These are phyloP conservation scores for Neckera pumila DNA, from an alignment of 225 moss, liverwort and hornwort genomes.

Conservation along the genomic window DNA sequence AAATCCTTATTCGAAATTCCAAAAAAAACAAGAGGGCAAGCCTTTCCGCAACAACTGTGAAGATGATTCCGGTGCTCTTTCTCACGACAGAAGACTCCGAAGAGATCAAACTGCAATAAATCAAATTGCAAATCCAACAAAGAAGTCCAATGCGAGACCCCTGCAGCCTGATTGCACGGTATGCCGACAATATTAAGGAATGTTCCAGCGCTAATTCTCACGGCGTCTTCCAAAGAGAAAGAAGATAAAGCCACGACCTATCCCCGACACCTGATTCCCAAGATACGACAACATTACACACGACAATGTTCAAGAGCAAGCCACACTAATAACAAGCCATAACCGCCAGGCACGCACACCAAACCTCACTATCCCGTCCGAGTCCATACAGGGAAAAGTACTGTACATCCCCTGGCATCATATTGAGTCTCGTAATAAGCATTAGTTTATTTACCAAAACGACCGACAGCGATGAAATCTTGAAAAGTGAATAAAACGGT, in stretches of 20 bases:
- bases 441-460: background rate
- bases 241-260: background rate
- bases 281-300: background rate
- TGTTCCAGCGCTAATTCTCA: background rate
- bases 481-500: background rate
- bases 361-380: background rate
- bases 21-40: background rate
- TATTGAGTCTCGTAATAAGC: background rate
- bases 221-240: background rate
- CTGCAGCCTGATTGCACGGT: background rate
- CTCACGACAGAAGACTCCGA: background rate
- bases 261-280: background rate
- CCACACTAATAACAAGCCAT: background rate
- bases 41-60: background rate
- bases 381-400: background rate
- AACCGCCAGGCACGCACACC: background rate
- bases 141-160: background rate
- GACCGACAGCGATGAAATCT: background rate
- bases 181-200: background rate
- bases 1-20: background rate
- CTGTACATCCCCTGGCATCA: no score
- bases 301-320: background rate
- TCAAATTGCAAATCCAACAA: background rate
- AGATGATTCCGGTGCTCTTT: background rate
- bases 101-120: background rate